Evolutionary conservation across 495 filamentous ascomycete genomes (phyloP), one percentile per base, ranked within the genome.

Genomic region (Astrothelium subdiscretum): DNA sequence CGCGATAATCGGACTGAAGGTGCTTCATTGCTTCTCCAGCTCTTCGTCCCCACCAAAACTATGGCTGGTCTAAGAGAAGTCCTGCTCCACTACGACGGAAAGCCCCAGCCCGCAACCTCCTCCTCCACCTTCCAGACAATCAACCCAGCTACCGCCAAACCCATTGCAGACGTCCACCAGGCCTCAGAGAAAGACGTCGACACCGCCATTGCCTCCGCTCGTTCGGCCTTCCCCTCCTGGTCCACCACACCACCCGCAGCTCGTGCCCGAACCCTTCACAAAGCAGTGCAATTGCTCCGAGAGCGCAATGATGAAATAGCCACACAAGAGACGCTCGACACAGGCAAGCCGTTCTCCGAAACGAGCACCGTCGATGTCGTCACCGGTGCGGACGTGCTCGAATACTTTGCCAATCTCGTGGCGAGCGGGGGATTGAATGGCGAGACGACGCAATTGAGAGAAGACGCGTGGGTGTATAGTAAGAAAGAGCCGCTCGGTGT

Each of bases 401-500:
- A 90, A 66, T 90, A 88, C 74, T 90, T 85, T 70, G 87, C 87
- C 59, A 85, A 86, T 63, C 75, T 88, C 31, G 83, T 89, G 20
- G 84, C 82, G 29, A 83, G 84, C 59, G 85, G 87, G 43, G 86
- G 81, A 59, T 74, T 87, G 32, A 87, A 88, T 67, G 85, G 85
- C 22, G 85, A 88, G 67, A 87, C 83, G 8, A 80, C 79, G 38
- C 83, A 84, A 60, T 72, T 90, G 26, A 78, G 87, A 48, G 81
- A 85, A 57, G 83, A 87, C 65, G 86, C 87, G 0, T 87, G 84
- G 83, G 79, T 89, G 18, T 89, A 88, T 68, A 88, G 86, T 1
- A 85, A 81, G 66, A 90, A 90, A 69, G 84, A 86, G 52, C 80
- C 88, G 2, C 71, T 90, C 48, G 88, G 88, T 24, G 87, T 91